Evolutionary conservation across 352 stramenopile species (phyloP), one percentile per base, ranked within the genome.

Genomic region (Stramenopiles sp.): DNA sequence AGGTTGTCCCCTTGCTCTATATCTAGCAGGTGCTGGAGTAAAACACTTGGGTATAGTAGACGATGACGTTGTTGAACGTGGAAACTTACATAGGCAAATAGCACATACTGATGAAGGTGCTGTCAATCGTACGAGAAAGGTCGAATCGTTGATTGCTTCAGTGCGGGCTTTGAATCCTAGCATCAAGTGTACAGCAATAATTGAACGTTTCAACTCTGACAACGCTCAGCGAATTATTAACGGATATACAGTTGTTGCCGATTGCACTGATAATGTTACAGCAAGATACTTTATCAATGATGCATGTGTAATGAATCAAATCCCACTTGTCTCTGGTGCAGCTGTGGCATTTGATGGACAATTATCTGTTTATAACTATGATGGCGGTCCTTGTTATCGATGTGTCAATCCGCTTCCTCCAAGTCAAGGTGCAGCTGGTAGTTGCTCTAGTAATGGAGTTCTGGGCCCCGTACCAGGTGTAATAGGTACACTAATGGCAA

Each of bases 11-110:
- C 62, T 84, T 2, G 59, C 86, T 22, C 49, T 91, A 6, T 93
- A 93, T 48, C 56, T 97, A 17, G 71, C 74, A 4, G 71, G 62
- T 4, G 80, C 83, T 52, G 84, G 80, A 1, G 60, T 95, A 2
- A 78, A 74, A 2, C 54, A 55, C 20, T 56, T 97, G n/a, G 64
- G 56, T 2, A 48, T 97, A 22, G 67, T 91, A 2, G 84, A 97
- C 51, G 62, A 72, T 46, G 84, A 96, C 54, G 29, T 40, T 42
- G 78, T 96, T 17, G 79, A 96, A 37, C 56, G 63, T 28, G 86
- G 62, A 38, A 97, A 97, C 56, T 53, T 97, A 41, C 84, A 97
- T 50, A 60, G 79, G 2, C 84, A 97, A 53, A 59, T 93, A 37
- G 61, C 91, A 18, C 77, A 93, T 48, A 67, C 66, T 40, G 62